Evolutionary conservation across 768 basidiomycete species (phyloP).

Genomic region (Amanita muscaria): DNA sequence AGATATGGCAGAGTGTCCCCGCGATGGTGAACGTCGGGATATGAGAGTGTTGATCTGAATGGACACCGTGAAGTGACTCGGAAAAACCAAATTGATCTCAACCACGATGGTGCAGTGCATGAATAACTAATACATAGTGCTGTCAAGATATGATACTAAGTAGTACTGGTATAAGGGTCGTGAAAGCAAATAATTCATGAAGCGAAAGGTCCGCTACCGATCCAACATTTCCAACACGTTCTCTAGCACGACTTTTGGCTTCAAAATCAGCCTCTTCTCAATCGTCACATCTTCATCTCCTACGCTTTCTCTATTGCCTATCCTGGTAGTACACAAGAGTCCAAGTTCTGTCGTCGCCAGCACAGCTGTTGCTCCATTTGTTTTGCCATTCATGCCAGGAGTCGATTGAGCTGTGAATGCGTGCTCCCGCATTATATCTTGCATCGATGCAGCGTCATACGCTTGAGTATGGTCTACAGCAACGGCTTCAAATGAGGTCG

Average conservation of each 20-base stretch:
- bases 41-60: no score
- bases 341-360: conserved; percentile 69
- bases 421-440: conserved; percentile 21
- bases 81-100: no score
- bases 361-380: conserved; percentile 43
- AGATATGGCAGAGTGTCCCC: no score
- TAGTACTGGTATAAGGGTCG: no score
- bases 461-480: conserved; percentile 44
- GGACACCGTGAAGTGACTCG: no score
- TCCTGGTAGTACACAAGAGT: conserved; percentile 52
- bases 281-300: conserved; percentile 30
- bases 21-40: no score
- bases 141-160: no score
- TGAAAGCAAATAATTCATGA: no score
- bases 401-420: conserved; percentile 10
- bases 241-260: conserved; percentile 72
- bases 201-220: conserved; percentile 3
- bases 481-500: conserved; percentile 65
- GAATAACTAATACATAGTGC: no score
- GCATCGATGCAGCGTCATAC: conserved; percentile 31
- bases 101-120: no score
- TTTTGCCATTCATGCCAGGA: conserved; percentile 53
- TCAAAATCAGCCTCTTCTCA: conserved; percentile 53
- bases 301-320: conserved; percentile 18
- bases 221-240: conserved; percentile 46